Evolutionary conservation across 441 rosid species (phyloP).

Genomic region (Manihot esculenta): DNA sequence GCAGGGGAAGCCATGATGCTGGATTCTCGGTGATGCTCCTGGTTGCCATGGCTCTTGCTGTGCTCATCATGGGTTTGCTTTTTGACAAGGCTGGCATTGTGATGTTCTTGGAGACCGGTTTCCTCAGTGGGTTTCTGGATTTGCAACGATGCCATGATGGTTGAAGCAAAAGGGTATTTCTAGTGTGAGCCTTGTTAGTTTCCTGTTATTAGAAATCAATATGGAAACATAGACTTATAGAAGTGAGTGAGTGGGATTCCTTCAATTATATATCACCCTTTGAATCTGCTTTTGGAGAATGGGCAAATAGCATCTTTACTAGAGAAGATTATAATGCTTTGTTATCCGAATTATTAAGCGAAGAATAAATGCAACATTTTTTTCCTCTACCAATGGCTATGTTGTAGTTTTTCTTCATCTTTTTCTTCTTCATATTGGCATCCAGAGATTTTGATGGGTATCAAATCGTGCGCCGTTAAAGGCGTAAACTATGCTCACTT

Average conservation of each 20-base stretch:
- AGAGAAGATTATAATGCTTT: background rate
- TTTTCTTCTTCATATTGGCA: background rate
- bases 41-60: background rate
- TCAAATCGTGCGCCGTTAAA: background rate
- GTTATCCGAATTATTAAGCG: conserved; percentile 5
- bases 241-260: conserved; percentile 17
- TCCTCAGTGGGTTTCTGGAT: background rate
- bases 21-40: background rate
- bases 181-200: background rate
- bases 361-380: conserved; percentile 8
- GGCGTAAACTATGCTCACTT: background rate
- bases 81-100: background rate
- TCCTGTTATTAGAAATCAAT: background rate
- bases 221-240: conserved; percentile 19
- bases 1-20: background rate
- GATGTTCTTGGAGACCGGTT: background rate
- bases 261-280: conserved; percentile 2
- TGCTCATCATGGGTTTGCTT: background rate
- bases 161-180: background rate
- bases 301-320: background rate
- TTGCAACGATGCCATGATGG: conserved; percentile 12
- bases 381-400: background rate
- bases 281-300: conserved; percentile 25
- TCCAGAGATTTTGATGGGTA: conserved; percentile 5
- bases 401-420: background rate